phyloP scores from a whole-genome alignment of 176 grass and related monocot genomes.

The Eragrostis nindensis region DNA sequence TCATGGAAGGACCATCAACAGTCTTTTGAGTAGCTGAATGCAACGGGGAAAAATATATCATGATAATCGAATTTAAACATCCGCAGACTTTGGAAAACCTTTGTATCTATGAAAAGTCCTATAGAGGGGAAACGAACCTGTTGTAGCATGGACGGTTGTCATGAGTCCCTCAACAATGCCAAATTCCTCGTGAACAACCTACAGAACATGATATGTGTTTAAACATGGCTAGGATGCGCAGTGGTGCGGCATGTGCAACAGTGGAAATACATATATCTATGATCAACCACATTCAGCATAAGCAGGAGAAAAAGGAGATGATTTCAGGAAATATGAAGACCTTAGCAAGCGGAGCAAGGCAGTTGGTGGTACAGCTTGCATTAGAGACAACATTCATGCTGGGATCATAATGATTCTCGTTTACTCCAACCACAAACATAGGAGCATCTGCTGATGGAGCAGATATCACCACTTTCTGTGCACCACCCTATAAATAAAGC shows the following conservation, averaged over 20 bases:
- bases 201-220: constrained; percentile 23
- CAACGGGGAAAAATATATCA: neutral
- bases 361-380: constrained; percentile 97
- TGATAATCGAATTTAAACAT: constrained; percentile 12
- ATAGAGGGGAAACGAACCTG: no score
- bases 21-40: constrained; percentile 92
- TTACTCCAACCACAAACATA: constrained; percentile 99
- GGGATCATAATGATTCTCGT: constrained; percentile 77
- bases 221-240: neutral
- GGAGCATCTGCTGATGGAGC: constrained; percentile 95
- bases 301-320: neutral
- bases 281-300: neutral
- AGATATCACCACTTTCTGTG: constrained; percentile 98
- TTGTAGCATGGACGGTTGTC: constrained; percentile 98
- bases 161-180: constrained; percentile 97
- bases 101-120: no score
- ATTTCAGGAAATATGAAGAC: constrained; percentile 26
- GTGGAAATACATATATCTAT: constrained; percentile 8
- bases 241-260: neutral
- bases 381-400: constrained; percentile 97
- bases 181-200: constrained; percentile 99
- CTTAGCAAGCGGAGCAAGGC: constrained; percentile 99
- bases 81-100: neutral
- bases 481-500: constrained; percentile 65
- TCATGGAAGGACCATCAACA: constrained; percentile 91